phyloP scores from a whole-genome alignment of 2,329 filamentous ascomycete species.

The Fusarium tupiense region DNA sequence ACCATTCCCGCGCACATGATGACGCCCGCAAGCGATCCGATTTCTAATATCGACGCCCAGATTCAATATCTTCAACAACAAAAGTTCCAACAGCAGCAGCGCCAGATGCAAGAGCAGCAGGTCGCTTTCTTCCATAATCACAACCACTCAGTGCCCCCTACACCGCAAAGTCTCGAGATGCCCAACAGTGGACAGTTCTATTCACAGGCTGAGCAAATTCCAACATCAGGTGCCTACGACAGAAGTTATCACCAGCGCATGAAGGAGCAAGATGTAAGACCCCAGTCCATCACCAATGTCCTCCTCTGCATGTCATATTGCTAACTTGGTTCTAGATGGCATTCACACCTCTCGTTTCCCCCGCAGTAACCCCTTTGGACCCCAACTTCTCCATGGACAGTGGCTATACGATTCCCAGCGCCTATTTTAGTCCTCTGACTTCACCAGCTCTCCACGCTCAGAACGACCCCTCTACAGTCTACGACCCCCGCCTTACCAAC shows the following conservation, averaged over 20 bases:
- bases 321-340: constrained; percentile 63
- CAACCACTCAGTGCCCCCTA: constrained; percentile 76
- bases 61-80: constrained; percentile 74
- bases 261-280: constrained; percentile 73
- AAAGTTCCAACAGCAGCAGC: constrained; percentile 68
- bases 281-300: background rate
- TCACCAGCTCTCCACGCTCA: constrained; percentile 79
- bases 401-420: constrained; percentile 70
- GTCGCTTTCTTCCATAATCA: constrained; percentile 64
- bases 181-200: constrained; percentile 68
- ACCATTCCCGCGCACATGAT: constrained; percentile 59
- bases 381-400: constrained; percentile 70
- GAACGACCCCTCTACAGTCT: constrained; percentile 34
- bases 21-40: constrained; percentile 59
- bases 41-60: constrained; percentile 71
- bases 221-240: constrained; percentile 71
- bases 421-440: constrained; percentile 85
- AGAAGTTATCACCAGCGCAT: constrained; percentile 69
- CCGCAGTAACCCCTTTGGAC: constrained; percentile 84
- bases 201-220: constrained; percentile 62
- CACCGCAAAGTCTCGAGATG: constrained; percentile 83
- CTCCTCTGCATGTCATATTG: background rate
- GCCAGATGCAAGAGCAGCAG: constrained; percentile 67
- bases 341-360: constrained; percentile 84
- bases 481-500: constrained; percentile 47